Evolutionary conservation across 805 yeast genomes (phyloP).

Genomic region (Yarrowia osloensis): DNA sequence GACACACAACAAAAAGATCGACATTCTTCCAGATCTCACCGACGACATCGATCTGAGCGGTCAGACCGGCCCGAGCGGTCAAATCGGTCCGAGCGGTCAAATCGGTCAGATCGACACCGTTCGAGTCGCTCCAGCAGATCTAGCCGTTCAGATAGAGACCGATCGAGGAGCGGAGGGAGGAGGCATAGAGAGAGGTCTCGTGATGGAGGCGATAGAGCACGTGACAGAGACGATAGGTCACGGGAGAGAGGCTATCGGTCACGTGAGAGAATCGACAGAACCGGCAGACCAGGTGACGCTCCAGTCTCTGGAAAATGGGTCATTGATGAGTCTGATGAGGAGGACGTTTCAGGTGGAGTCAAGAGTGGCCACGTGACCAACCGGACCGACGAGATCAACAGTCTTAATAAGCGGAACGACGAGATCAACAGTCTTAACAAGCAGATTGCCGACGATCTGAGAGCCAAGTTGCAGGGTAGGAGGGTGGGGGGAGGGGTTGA

Average conservation of each 20-base stretch:
- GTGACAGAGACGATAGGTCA: too few relatives aligned
- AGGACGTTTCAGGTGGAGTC: not conserved
- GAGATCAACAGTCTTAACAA: slow-evolving; percentile 17
- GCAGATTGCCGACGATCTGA: slow-evolving; percentile 2
- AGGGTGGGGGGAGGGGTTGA: not conserved
- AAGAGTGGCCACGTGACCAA: not conserved
- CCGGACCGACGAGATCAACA: not conserved
- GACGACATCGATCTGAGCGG: not conserved
- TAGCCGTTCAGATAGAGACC: not conserved
- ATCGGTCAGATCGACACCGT: not conserved
- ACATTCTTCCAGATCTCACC: slow-evolving; percentile 2
- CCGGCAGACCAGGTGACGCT: too few relatives aligned
- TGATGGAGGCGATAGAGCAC: not conserved
- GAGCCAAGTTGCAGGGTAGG: not conserved
- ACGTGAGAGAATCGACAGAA: not conserved
- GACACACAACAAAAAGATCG: not conserved
- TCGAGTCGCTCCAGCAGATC: not conserved
- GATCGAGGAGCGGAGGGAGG: not conserved
- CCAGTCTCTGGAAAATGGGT: slow-evolving; percentile 29
- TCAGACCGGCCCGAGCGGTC: not conserved
- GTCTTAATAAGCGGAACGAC: slow-evolving; percentile 13
- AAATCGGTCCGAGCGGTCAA: not conserved
- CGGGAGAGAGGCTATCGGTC: not conserved
- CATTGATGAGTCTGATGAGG: not conserved
- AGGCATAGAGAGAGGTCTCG: not conserved